Evolutionary conservation across 2,329 filamentous ascomycete species (phyloP).

Genomic region (Arthrobotrys megalospora): DNA sequence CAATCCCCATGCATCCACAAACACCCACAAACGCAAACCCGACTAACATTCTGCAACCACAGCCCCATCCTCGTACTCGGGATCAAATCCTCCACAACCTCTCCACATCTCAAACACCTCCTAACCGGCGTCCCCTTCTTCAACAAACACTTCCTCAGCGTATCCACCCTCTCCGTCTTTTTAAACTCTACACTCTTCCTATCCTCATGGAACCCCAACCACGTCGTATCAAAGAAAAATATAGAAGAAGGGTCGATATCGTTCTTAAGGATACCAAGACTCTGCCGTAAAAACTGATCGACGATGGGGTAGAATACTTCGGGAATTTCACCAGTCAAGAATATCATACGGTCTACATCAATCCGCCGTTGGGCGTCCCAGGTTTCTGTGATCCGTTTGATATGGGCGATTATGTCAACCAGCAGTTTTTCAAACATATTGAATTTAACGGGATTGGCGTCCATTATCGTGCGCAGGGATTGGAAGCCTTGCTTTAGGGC

Average conservation of each 20-base stretch:
- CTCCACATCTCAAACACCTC: conserved; percentile 64
- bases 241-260: conserved; percentile 64
- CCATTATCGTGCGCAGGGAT: conserved; percentile 61
- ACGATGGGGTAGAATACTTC: conserved; percentile 62
- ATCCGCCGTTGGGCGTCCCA: conserved; percentile 62
- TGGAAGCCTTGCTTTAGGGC: conserved; percentile 58
- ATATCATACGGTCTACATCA: conserved; percentile 63
- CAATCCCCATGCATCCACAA: conserved; percentile 65
- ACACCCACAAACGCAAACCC: conserved; percentile 65
- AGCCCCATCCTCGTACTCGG: conserved; percentile 65
- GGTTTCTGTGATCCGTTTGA: conserved; percentile 62
- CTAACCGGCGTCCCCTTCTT: conserved; percentile 61
- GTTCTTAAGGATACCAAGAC: conserved; percentile 62
- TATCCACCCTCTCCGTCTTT: conserved; percentile 63
- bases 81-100: conserved; percentile 64
- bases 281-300: conserved; percentile 62
- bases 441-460: conserved; percentile 64
- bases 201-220: conserved; percentile 64
- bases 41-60: conserved; percentile 64
- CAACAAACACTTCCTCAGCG: conserved; percentile 63
- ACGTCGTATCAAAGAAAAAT: conserved; percentile 64
- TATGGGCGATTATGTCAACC: conserved; percentile 63
- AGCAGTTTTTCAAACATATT: conserved; percentile 64
- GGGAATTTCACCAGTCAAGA: conserved; percentile 64
- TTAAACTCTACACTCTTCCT: conserved; percentile 61